Evolutionary conservation across 352 stramenopile species (phyloP), one percentile per base, ranked within the genome.

Genomic region (Pythium aquatile): DNA sequence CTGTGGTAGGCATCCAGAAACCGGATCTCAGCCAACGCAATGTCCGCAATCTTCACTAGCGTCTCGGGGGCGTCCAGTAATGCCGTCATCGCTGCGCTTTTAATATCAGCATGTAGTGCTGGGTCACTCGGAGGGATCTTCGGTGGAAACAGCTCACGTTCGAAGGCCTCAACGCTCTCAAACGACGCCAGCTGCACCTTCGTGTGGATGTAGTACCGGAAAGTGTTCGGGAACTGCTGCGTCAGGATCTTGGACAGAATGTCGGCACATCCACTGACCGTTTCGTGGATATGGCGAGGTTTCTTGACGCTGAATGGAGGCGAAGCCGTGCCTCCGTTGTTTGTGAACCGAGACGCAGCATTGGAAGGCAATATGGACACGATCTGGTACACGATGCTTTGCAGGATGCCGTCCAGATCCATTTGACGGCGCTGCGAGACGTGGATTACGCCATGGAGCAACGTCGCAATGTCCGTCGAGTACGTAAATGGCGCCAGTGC

Each of bases 201-300:
- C 2, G 77, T 77, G 52, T 91, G 81, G 24, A 87, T 85, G 54
- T 79, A 90, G 47, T 89, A 93, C 17, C 78, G 74, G 58, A 91
- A 91, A 24, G 83, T 93, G 57, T 93, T 91, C 1, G 83, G 83
- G 26, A 89, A 89, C 63, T 89, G 71, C 49, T 87, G 78, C 10
- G 78, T 79, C 17, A 90, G 58, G 6, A 90, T 79, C 33, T 90
- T 90, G 5, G 65, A 61, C 35, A 92, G 62, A n/a, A 92, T 81
- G 29, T 87, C 81, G 11, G 77, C 75, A 47, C 83, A 90, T n/a
- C 76, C 79, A 37, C 68, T 90, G 52, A 92, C 77, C 14, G 71
- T 77, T 33, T 70, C 65, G 65, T 90, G 79, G 5, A 82, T 55
- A 37, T 62, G 28, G 29, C 69, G 74, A 17, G 76, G 75, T 1